These are phyloP conservation scores for Colletotrichum magnum DNA, from an alignment of 2,329 filamentous ascomycete species.

Conservation along the genomic window DNA sequence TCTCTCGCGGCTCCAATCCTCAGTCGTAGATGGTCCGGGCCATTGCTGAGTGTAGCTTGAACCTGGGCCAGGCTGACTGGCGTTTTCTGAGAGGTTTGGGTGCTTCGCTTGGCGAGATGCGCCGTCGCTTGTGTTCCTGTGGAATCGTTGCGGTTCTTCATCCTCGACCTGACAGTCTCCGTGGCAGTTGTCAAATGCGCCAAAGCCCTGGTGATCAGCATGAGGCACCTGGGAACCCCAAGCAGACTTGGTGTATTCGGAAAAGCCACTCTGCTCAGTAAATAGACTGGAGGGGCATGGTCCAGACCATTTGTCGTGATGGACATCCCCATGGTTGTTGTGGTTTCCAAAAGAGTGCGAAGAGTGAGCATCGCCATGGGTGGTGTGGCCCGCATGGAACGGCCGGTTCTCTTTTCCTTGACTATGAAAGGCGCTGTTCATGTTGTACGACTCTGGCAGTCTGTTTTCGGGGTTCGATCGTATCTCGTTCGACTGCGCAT, in stretches of 20 bases:
- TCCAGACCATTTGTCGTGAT: not conserved
- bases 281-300: not conserved
- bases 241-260: not conserved
- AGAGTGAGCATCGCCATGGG: not conserved
- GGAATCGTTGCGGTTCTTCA: not conserved
- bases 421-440: not conserved
- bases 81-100: not conserved
- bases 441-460: not conserved
- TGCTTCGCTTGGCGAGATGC: not conserved
- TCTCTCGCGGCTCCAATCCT: not conserved
- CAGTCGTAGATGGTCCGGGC: not conserved
- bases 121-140: not conserved
- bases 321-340: not conserved
- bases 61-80: not conserved
- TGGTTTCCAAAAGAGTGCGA: not conserved
- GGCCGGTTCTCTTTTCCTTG: slow-evolving; percentile 34
- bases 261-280: not conserved
- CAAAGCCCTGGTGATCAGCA: not conserved
- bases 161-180: not conserved
- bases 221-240: not conserved
- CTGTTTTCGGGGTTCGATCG: slow-evolving; percentile 7
- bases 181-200: not conserved
- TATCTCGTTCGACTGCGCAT: not conserved
- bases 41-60: not conserved
- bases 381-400: not conserved